Evolutionary conservation across 2,329 filamentous ascomycete genomes (phyloP), one percentile per base, ranked within the genome.

Genomic region (Fusarium buharicum): DNA sequence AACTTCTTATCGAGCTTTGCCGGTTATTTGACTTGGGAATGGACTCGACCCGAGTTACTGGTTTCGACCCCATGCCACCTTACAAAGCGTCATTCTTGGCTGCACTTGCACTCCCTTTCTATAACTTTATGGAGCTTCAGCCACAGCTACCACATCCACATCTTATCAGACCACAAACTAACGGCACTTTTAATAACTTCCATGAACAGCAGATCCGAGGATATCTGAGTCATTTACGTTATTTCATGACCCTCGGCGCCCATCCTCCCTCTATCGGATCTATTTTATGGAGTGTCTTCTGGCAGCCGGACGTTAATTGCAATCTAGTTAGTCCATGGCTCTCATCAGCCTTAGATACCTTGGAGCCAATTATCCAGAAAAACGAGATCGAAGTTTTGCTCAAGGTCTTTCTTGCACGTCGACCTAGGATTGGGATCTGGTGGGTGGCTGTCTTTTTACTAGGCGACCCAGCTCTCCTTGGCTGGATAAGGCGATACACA

Each of bases 1-100:
- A 37, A 20, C 56, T 56, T 17, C 47, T 59, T 2, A 56, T 59
- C 18, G 47, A 59, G 18, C 18, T 59, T 20, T 59, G 33, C 4
- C 33, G 13, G 11, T 17, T 59, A 5, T 56, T 56, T 4, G 17
- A 45, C 33, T 27, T 56, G 17, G 17, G 33, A n/a, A 22, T 31
- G 1, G 6, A 59, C 8, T 1, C 16, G 8, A 31, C 18, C 2
- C 12, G 17, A 16, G 28, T 3, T 14, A 27, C 37, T 4, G 0
- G 7, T 11, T 12, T 38, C 1, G 22, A 56, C 20, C 33, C 33
- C 13, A 31, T 56, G 22, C 43, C 12, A 1, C 46, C 34, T 13
- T 37, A 41, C 6, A 52, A 45, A 16, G 52, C 47, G 8, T 47
- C 43, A 11, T 59, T 59, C 37, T 3, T 59, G 3, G 52, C 52